Evolutionary conservation across 345 rosid genomes (phyloP).

Genomic region (Aquilaria sinensis): DNA sequence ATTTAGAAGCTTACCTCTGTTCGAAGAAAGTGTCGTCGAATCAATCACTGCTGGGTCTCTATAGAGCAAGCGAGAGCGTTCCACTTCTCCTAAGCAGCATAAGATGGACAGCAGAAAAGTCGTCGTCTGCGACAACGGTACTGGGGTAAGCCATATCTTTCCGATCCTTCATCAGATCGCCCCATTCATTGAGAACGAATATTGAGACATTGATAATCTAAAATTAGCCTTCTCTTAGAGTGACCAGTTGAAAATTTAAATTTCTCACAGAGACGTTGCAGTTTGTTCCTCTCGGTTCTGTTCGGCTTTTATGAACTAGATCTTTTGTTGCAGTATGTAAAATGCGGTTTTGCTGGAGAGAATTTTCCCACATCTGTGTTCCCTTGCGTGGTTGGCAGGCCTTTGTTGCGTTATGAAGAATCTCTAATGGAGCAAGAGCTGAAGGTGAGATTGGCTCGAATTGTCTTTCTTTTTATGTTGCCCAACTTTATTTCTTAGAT

Average conservation of each 20-base stretch:
- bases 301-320: slow-evolving; percentile 7
- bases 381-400: slow-evolving; percentile 93
- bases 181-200: neutral
- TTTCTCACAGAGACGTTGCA: neutral
- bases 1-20: too few species aligned
- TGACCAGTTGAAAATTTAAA: too few species aligned
- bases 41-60: neutral
- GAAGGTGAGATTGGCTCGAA: slow-evolving; percentile 34
- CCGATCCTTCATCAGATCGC: slow-evolving; percentile 5
- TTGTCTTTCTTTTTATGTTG: neutral
- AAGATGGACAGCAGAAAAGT: slow-evolving; percentile 74
- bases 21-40: slow-evolving; percentile 4
- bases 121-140: slow-evolving; percentile 95
- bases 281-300: slow-evolving; percentile 1
- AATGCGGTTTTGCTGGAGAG: slow-evolving; percentile 98
- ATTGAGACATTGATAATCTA: neutral
- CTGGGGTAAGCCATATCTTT: slow-evolving; percentile 47
- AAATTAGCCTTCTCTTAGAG: too few species aligned
- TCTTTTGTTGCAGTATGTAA: slow-evolving; percentile 69
- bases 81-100: neutral
- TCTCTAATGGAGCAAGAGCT: slow-evolving; percentile 87
- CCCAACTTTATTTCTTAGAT: too few species aligned
- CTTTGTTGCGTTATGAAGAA: slow-evolving; percentile 87
- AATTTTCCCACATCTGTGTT: slow-evolving; percentile 95
- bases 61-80: neutral